Evolutionary conservation across 2,329 filamentous ascomycete species (phyloP), one percentile per base, ranked within the genome.

Genomic region (Colletotrichum chlorophyti): DNA sequence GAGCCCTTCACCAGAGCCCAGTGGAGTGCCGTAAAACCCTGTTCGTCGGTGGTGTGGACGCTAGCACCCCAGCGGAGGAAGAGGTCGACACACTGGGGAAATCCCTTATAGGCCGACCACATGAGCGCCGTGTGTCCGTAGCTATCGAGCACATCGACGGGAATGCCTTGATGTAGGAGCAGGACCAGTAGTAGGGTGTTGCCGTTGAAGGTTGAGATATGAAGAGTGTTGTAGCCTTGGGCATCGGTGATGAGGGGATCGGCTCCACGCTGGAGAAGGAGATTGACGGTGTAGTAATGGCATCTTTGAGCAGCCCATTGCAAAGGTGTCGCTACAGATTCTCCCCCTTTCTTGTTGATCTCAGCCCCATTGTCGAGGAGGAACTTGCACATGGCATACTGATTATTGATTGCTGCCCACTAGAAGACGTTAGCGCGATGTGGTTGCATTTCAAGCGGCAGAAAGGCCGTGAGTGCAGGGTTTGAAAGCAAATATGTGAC

Each of bases 321-420:
- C 1, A 96, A 87, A 14, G 95, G 91, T 38, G 95, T 98, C 14
- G 95, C 94, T 37, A 96, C 84, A 9, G 93, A 97, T 70, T 98
- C 94, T 73, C 95, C 95, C 73, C 96, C 95, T 74, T 96, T 97
- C 63, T 88, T 89, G 76, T 99, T 98, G 68, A 98, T 90, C 70
- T 96, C 90, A 69, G 93, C 95, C 69, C 93, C 93, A 63, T 80
- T 76, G 46, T 85, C 91, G 71, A 99, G 85, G 40, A 99, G 87
- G 75, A 96, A 97, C 74, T 95, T 94, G 84, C 94, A 97, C 81
- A 98, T 93, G 65, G 91, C 91, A 78, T 94, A 96, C 73, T 97
- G 95, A 71, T 98, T 98, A 79, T 99, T 99, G 74, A 99, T 98
- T 32, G 96, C 92, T 42, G 95, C 95, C 95, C 95, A 99, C 92